Base-by-base conservation (phyloP, 441 rosid species). In the Capsella rubella region DNA sequence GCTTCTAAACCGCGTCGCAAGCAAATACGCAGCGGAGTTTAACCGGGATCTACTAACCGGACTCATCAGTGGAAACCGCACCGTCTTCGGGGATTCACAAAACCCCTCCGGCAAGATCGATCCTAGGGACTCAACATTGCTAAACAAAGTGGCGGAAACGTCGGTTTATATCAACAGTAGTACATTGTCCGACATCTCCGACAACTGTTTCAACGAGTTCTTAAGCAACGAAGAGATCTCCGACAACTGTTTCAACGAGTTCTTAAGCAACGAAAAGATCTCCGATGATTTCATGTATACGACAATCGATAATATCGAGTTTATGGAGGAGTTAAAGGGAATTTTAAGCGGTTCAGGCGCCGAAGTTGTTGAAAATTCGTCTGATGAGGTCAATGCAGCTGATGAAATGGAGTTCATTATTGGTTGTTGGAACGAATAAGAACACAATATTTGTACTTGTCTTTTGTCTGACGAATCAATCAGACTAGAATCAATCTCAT, bases 31-130 rank as follows among this genome's bases (percentile, higher is more conserved):
- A 5, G 62, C 42, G 2, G 42, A 64, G 18, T 50, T 52, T 49
- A 76, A 76, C 76, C 80, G 80, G 72, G 49, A 64, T 49, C 1
- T 76, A 55, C 50, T 76, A 46, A 71, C 76, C 72, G 63, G 72
- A 5, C 34, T 76, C 56, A 76, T 76, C 27, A 56, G 40, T 4
- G 72, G 80, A 40, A 71, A 39, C 67, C 29, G 71, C 25, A 68
- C 50, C 35, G 12, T 46, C 32, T 10, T 40, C 7, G 69, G 34
- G 5, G 64, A 18, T 28, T 75, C 79, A 15, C 79, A 76, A 16
- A 54, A 27, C 50, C 2, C 25, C 25, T 54, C 74, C 16, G 16
- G 28, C 28, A 35, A 55, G 9, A 11, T 69, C 3, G 18, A 68
- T n/a, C 61, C 68, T 11, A 8, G 52, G 45, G 31, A 39, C 18